Evolutionary conservation across 768 basidiomycete genomes (phyloP).

Genomic region (Pisolithus microcarpus): DNA sequence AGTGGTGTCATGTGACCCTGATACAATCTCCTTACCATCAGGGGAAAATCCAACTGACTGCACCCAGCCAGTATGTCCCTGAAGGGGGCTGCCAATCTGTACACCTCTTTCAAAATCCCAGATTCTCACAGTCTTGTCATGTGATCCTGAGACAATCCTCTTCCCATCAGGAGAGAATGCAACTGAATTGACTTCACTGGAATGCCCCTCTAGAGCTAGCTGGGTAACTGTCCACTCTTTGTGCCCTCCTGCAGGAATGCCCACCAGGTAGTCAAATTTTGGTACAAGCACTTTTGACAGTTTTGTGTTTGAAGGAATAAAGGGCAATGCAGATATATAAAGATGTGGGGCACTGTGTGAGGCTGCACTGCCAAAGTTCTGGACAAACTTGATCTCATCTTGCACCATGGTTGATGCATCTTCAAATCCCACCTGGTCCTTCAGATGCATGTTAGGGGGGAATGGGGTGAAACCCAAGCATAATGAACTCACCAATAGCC

Average conservation of each 20-base stretch:
- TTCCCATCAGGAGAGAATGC: not conserved
- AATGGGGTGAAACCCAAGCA: no score
- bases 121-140: not conserved
- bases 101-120: not conserved
- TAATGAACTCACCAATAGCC: no score
- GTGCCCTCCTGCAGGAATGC: not conserved
- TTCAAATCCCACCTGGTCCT: not conserved
- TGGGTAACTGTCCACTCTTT: not conserved
- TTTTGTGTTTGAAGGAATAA: constrained; percentile 19
- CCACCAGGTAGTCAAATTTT: not conserved
- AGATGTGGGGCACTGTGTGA: constrained; percentile 16
- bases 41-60: no score
- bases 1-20: no score
- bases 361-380: constrained; percentile 7
- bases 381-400: constrained; percentile 10
- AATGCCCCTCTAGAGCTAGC: not conserved
- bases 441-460: no score
- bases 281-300: constrained; percentile 4
- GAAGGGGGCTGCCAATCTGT: not conserved
- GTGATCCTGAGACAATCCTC: not conserved
- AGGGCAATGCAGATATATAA: constrained; percentile 21
- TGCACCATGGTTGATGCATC: not conserved
- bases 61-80: no score
- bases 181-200: not conserved
- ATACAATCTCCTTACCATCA: no score